Evolutionary conservation across 2,329 filamentous ascomycete species (phyloP).

Genomic region (Taxawa tesnikishii): DNA sequence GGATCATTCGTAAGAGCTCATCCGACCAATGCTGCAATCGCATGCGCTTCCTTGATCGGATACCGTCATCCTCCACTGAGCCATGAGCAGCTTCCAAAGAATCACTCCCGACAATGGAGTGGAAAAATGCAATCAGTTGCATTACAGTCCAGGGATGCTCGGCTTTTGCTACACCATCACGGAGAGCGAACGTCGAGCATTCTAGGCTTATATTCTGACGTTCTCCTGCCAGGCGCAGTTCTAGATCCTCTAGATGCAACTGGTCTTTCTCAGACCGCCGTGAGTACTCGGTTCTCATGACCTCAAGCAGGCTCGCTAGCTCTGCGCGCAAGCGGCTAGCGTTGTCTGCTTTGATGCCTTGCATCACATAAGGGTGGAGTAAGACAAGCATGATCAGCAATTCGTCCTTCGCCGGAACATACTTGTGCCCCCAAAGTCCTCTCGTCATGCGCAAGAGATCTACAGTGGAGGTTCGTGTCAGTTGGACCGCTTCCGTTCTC

Average conservation of each 20-base stretch:
- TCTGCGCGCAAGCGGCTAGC: conserved; percentile 13
- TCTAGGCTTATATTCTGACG: conserved; percentile 17
- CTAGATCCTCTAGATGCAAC: conserved; percentile 67
- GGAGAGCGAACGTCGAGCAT: conserved; percentile 14
- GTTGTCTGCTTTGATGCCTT: conserved; percentile 15
- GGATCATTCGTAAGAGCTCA: conserved; percentile 1
- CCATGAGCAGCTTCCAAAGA: neutral
- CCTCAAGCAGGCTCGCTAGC: conserved; percentile 55
- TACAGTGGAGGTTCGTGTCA: conserved; percentile 48
- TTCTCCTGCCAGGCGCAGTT: conserved; percentile 20
- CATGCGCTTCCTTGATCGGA: conserved; percentile 3
- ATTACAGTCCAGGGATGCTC: conserved; percentile 24
- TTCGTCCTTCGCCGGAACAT: conserved; percentile 54
- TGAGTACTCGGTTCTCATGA: conserved; percentile 67
- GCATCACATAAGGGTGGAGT: conserved; percentile 32
- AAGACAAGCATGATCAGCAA: conserved; percentile 61
- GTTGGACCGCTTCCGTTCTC: conserved; percentile 53
- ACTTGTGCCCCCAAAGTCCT: conserved; percentile 66
- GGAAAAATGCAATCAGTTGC: conserved; percentile 25
- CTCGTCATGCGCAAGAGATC: conserved; percentile 59
- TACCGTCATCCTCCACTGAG: neutral
- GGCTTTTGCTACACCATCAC: conserved; percentile 17
- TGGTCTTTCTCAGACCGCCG: conserved; percentile 57
- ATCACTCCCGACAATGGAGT: neutral
- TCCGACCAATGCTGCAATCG: conserved; percentile 3